Percentiles rank a stretch among this genome's conserved stretches.
phyloP scores from a whole-genome alignment of 83 land plant species.

The Diphasiastrum complanatum region DNA sequence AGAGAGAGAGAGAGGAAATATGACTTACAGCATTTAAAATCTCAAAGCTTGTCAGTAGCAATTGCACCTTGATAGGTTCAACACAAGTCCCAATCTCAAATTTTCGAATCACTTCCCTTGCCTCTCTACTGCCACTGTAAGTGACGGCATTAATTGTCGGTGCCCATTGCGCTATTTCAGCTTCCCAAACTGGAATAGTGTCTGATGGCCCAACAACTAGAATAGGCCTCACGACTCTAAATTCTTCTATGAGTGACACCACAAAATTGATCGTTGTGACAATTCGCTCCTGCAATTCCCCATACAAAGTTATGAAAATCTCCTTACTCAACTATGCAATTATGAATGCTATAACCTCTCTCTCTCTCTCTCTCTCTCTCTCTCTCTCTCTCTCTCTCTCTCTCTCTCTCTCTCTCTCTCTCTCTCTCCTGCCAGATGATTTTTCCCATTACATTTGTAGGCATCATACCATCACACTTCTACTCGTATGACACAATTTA shows the following conservation, averaged over 20 bases:
- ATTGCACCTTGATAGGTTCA: slow-evolving; percentile 46
- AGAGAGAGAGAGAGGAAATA: not conserved
- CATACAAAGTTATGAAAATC: no score
- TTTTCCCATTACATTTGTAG: no score
- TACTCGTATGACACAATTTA: no score
- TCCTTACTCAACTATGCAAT: no score
- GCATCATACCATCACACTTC: no score
- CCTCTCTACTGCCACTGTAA: slow-evolving; percentile 45
- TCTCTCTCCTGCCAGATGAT: no score
- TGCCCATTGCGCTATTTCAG: slow-evolving; percentile 39
- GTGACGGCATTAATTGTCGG: slow-evolving; percentile 40
- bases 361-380: no score
- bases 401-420: no score
- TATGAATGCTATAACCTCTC: no score
- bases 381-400: no score
- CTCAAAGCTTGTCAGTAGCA: slow-evolving; percentile 52
- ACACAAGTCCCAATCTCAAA: slow-evolving; percentile 49
- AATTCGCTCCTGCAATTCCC: slow-evolving; percentile 62
- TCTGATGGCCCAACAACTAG: slow-evolving; percentile 42
- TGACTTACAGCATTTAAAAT: slow-evolving; percentile 40
- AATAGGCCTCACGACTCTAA: slow-evolving; percentile 38
- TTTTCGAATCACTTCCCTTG: slow-evolving; percentile 42
- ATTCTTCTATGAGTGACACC: slow-evolving; percentile 33
- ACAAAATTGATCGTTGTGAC: slow-evolving; percentile 36
- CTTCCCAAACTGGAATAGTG: slow-evolving; percentile 45